These are phyloP conservation scores for Rhizophora apiculata DNA, from an alignment of 345 rosid genomes.

Conservation along the genomic window DNA sequence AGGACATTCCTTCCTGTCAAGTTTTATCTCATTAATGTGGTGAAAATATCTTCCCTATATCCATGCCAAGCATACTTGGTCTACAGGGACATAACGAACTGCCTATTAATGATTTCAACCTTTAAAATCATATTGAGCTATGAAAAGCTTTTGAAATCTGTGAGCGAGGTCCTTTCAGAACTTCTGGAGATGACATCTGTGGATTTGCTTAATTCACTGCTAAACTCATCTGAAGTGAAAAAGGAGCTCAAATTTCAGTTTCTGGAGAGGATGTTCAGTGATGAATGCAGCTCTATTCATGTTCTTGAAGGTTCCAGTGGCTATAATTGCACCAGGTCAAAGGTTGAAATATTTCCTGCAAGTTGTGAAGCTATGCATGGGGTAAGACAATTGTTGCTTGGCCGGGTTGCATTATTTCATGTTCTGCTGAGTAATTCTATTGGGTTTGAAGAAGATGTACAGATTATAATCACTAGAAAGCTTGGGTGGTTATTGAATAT, in stretches of 20 bases:
- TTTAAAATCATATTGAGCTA: constrained; percentile 54
- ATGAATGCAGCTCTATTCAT: constrained; percentile 30
- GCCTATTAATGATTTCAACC: constrained; percentile 53
- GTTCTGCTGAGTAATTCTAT: constrained; percentile 53
- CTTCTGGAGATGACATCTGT: constrained; percentile 67
- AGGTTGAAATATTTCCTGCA: constrained; percentile 48
- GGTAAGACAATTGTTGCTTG: constrained; percentile 40
- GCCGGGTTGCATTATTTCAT: constrained; percentile 53
- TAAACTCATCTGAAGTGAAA: constrained; percentile 53
- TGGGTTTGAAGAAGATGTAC: constrained; percentile 49
- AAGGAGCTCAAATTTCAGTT: constrained; percentile 54
- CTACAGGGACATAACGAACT: constrained; percentile 50
- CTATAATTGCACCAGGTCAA: constrained; percentile 24
- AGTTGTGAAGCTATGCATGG: constrained; percentile 36
- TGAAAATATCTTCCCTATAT: constrained; percentile 66
- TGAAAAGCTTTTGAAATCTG: constrained; percentile 44
- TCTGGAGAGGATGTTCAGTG: constrained; percentile 56
- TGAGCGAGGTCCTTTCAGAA: constrained; percentile 67
- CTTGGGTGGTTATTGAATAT: constrained; percentile 64
- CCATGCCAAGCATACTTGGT: constrained; percentile 61
- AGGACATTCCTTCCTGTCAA: constrained; percentile 82
- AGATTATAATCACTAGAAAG: constrained; percentile 45
- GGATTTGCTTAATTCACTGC: constrained; percentile 56
- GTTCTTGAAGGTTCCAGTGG: constrained; percentile 24
- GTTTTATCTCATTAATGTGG: constrained; percentile 79